Conservation (phyloP, 1,139 yeast genomes). For the Kurtzmaniella quercitrusa region DNA sequence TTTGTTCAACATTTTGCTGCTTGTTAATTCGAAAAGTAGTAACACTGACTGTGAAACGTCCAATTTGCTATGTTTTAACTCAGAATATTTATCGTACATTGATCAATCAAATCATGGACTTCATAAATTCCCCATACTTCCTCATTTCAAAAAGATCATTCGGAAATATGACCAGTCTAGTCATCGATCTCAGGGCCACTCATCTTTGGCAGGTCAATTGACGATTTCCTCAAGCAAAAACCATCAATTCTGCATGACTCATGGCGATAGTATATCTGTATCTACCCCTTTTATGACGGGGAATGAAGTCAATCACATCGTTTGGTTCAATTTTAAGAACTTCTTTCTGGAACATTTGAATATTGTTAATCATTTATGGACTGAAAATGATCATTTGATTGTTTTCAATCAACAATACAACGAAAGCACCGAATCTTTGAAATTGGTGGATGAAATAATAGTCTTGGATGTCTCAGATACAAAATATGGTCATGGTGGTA, state of each 20-base stretch:
- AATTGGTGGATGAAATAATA: conserved; percentile 33
- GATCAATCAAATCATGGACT: conserved; percentile 5
- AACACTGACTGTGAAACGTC: not conserved
- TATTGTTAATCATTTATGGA: conserved; percentile 35
- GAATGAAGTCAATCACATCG: conserved; percentile 26
- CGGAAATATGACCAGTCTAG: conserved; percentile 17
- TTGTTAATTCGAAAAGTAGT: conserved; percentile 1
- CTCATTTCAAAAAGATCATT: conserved; percentile 26
- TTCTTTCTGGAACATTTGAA: conserved; percentile 31
- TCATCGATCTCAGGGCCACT: not conserved
- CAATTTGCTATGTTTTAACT: not conserved
- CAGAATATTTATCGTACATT: not conserved
- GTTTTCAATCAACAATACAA: conserved; percentile 28
- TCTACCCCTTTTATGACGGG: conserved; percentile 33
- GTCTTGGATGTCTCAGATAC: conserved; percentile 31
- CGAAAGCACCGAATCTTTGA: conserved; percentile 9
- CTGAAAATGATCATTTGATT: conserved; percentile 27
- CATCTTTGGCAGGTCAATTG: conserved; percentile 16
- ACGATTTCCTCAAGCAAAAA: conserved; percentile 20
- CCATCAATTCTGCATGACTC: conserved; percentile 30
- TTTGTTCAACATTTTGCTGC: conserved; percentile 16
- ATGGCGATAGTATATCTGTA: conserved; percentile 27
- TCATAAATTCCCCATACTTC: conserved; percentile 28
- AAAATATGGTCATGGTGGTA: conserved; percentile 32
- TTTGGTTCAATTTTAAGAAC: conserved; percentile 40